Conservation (phyloP, 768 basidiomycete genomes). For the Xerocomellus dryophilus region DNA sequence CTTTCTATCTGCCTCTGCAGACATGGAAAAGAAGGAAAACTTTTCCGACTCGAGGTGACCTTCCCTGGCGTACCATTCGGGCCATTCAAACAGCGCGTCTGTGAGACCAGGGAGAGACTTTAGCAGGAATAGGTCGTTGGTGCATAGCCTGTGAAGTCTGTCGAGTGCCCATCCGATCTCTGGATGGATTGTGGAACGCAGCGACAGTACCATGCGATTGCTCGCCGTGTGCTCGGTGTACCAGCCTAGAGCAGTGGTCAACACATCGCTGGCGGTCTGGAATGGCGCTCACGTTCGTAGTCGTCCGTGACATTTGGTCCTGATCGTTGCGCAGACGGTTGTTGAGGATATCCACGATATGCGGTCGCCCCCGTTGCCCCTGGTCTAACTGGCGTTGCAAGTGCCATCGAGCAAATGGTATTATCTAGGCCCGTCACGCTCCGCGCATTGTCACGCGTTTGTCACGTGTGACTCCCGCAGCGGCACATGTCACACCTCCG, state of each 20-base stretch:
- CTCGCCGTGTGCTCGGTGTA: constrained; percentile 76
- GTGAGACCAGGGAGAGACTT: constrained; percentile 72
- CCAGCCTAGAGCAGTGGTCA: constrained; percentile 53
- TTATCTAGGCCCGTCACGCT: constrained; percentile 11
- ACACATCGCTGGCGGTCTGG: background rate
- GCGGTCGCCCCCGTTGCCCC: constrained; percentile 14
- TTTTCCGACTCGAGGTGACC: constrained; percentile 50
- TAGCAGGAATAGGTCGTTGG: constrained; percentile 75
- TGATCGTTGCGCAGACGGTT: constrained; percentile 16
- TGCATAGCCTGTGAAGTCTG: constrained; percentile 75
- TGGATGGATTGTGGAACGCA: constrained; percentile 75
- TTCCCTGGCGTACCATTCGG: constrained; percentile 73
- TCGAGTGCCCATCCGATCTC: constrained; percentile 92
- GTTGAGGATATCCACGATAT: constrained; percentile 29
- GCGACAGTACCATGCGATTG: constrained; percentile 89
- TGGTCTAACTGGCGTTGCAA: constrained; percentile 31
- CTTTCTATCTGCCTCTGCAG: constrained; percentile 48
- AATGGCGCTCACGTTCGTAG: constrained; percentile 62
- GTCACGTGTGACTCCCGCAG: constrained; percentile 14
- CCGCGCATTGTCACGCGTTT: constrained; percentile 20
- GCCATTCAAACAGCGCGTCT: constrained; percentile 84
- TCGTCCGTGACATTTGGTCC: constrained; percentile 61
- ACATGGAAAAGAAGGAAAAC: constrained; percentile 52
- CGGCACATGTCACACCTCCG: constrained; percentile 17
- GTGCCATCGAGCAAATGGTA: constrained; percentile 21